These are phyloP conservation scores for Leishmania amazonensis DNA, from an alignment of 208 protist species.

Conservation along the genomic window DNA sequence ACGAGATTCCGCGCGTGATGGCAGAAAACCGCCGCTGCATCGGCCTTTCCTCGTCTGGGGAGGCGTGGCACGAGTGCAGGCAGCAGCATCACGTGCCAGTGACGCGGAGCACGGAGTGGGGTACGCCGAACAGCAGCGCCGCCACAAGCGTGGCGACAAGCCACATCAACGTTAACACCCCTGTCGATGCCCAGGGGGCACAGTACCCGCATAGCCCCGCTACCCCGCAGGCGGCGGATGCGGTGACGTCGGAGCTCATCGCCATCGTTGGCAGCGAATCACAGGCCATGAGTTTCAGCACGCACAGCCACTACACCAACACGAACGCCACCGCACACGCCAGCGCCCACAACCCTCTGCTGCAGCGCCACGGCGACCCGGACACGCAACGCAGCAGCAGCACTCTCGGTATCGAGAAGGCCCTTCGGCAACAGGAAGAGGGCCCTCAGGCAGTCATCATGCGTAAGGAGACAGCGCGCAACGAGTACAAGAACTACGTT, in stretches of 20 bases:
- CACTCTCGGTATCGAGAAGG: slow-evolving; percentile 66
- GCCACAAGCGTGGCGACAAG: slow-evolving; percentile 10
- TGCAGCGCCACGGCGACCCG: slow-evolving; percentile 5
- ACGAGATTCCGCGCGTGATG: not conserved
- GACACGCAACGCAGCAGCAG: slow-evolving; percentile 32
- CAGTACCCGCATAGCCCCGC: slow-evolving; percentile 24
- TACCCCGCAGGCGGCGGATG: slow-evolving; percentile 11
- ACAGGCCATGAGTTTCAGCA: not conserved
- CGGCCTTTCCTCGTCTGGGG: not conserved
- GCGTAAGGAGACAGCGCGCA: slow-evolving; percentile 19
- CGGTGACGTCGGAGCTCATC: slow-evolving; percentile 19
- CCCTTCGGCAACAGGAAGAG: slow-evolving; percentile 59
- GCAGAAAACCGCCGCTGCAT: not conserved
- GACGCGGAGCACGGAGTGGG: not conserved
- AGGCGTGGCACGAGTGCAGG: not conserved
- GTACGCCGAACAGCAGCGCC: slow-evolving; percentile 21
- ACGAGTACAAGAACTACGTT: slow-evolving; percentile 47
- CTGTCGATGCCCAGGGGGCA: not conserved
- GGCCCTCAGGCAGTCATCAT: slow-evolving; percentile 35
- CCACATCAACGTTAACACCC: slow-evolving; percentile 15
- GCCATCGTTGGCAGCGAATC: slow-evolving; percentile 9
- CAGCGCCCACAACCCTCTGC: not conserved
- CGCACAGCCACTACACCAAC: not conserved
- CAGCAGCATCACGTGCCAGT: not conserved
- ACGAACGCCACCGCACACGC: not conserved